Percentiles rank a stretch among this genome's conserved stretches.
These are phyloP conservation scores for Fusarium hostae DNA, from an alignment of 2,329 filamentous ascomycete species.

Conservation along the genomic window DNA sequence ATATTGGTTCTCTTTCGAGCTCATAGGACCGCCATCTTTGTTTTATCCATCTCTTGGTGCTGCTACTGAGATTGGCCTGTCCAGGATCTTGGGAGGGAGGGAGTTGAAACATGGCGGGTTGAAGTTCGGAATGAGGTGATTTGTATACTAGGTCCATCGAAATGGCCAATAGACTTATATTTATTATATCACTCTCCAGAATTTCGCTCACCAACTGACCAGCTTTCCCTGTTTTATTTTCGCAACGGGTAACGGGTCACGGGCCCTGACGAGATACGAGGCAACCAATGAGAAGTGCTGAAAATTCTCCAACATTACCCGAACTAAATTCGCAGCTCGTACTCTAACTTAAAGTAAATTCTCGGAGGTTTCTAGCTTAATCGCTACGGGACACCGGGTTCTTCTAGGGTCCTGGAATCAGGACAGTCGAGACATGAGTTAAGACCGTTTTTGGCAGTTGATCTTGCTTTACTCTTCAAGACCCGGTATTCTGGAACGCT, in stretches of 20 bases:
- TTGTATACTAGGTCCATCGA: not conserved
- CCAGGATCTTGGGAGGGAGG: no score
- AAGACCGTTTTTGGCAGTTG: not conserved
- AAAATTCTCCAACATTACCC: not conserved
- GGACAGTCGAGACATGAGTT: fast-evolving
- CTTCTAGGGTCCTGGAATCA: fast-evolving
- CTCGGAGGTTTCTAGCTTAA: no score
- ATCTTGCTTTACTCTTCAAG: no score
- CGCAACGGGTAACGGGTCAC: no score
- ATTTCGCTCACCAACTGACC: not conserved
- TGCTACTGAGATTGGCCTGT: no score
- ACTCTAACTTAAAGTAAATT: not conserved
- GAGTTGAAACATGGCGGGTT: not conserved
- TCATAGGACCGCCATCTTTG: not conserved
- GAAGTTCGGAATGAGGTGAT: not conserved
- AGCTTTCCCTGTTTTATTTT: not conserved
- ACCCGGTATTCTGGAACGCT: not conserved
- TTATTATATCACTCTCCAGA: not conserved
- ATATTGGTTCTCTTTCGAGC: not conserved
- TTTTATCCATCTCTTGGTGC: no score
- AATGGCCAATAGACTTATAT: not conserved
- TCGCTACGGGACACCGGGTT: no score
- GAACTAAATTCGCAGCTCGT: no score
- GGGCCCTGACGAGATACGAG: no score
- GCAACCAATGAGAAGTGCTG: not conserved